Conservation (phyloP, 257 asterid genomes). For the Lantana camara region DNA sequence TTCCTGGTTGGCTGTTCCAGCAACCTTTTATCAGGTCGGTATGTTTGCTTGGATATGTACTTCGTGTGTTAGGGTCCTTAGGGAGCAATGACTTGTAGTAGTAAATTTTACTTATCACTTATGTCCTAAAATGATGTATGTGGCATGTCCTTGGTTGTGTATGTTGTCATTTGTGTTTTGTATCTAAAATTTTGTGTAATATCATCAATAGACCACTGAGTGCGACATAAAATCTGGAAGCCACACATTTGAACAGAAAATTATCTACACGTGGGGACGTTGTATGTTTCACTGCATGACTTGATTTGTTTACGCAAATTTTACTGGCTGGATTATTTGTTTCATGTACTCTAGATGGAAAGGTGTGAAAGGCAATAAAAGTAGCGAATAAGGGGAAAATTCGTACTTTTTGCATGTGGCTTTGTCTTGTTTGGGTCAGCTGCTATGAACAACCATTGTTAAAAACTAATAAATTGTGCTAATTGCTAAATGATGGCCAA, state of each 20-base stretch:
- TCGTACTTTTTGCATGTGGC: no score
- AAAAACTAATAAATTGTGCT: no score
- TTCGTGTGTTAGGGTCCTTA: background rate
- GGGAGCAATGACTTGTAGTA: background rate
- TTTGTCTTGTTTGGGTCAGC: no score
- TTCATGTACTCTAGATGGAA: no score
- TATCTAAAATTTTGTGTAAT: background rate
- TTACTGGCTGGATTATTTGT: no score
- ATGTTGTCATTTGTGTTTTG: background rate
- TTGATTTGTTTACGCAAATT: background rate
- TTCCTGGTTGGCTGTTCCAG: constrained; percentile 81
- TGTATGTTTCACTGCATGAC: background rate
- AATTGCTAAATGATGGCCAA: no score
- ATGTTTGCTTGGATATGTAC: constrained; percentile 31
- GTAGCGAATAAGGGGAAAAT: no score
- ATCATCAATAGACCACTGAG: background rate
- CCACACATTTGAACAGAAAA: background rate
- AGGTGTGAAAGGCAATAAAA: no score
- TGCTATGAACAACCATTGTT: no score
- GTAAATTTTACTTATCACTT: constrained; percentile 1
- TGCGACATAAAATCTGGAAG: background rate
- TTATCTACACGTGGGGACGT: background rate
- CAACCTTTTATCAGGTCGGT: constrained; percentile 88
- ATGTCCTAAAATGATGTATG: background rate
- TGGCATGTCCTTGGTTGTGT: background rate